These are phyloP conservation scores for Coemansia sp. DNA, from an alignment of 192 early-diverging fungal genomes.

Conservation along the genomic window DNA sequence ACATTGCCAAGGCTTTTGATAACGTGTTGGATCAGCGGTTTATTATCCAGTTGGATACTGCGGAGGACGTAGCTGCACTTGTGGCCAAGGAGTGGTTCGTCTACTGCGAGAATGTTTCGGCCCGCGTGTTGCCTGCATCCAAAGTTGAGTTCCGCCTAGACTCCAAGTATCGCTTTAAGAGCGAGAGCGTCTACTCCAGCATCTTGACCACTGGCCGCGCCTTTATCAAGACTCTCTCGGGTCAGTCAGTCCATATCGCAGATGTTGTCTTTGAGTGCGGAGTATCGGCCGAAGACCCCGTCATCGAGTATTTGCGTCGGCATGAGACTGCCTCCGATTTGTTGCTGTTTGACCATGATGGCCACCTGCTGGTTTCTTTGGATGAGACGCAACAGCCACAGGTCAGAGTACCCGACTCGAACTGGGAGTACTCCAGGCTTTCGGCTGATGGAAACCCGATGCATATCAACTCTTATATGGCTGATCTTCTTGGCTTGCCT, in stretches of 20 bases:
- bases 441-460: conserved; percentile 91
- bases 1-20: conserved; percentile 77
- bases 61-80: conserved; percentile 82
- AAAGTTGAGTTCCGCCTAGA: conserved; percentile 80
- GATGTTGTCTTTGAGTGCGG: conserved; percentile 73
- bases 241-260: conserved; percentile 71
- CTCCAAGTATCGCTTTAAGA: conserved; percentile 67
- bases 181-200: conserved; percentile 63
- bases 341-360: conserved; percentile 75
- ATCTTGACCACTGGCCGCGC: conserved; percentile 72
- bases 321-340: conserved; percentile 70
- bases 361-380: conserved; percentile 29
- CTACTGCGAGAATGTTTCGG: conserved; percentile 9
- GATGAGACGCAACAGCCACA: not conserved
- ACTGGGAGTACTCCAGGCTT: conserved; percentile 77
- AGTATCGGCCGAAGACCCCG: conserved; percentile 75
- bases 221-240: conserved; percentile 59
- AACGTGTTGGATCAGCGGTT: conserved; percentile 70
- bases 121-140: conserved; percentile 57
- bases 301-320: conserved; percentile 81
- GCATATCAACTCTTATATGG: conserved; percentile 93
- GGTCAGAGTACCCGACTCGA: conserved; percentile 66
- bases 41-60: conserved; percentile 63
- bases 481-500: conserved; percentile 83
- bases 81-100: conserved; percentile 86